These are phyloP conservation scores for Russula emetica DNA, from an alignment of 768 basidiomycete genomes.

Conservation along the genomic window DNA sequence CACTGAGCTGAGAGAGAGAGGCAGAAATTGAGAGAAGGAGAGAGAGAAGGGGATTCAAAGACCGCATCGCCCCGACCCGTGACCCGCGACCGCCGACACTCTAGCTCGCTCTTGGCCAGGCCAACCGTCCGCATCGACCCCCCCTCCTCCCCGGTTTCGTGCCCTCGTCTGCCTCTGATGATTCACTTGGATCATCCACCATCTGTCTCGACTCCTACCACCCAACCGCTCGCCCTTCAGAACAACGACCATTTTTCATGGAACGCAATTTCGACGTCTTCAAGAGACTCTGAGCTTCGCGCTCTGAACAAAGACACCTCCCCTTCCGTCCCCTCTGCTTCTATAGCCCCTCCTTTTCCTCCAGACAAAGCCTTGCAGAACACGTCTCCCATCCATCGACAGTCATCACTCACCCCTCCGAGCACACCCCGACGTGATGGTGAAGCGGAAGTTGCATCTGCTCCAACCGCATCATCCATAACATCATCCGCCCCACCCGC, in stretches of 20 bases:
- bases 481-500: conserved; percentile 21
- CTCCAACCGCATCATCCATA: neutral
- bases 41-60: neutral
- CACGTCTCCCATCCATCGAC: conserved; percentile 18
- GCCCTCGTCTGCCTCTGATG: conserved; percentile 29
- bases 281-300: conserved; percentile 24
- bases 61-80: neutral
- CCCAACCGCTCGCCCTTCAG: conserved; percentile 22
- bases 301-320: conserved; percentile 19
- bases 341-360: conserved; percentile 13
- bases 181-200: conserved; percentile 36
- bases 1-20: neutral
- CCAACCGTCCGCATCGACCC: neutral
- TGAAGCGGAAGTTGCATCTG: conserved; percentile 9
- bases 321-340: conserved; percentile 11
- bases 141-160: conserved; percentile 8
- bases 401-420: conserved; percentile 22
- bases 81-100: neutral
- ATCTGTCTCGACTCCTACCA: conserved; percentile 30
- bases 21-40: neutral
- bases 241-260: conserved; percentile 26
- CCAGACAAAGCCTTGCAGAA: conserved; percentile 14
- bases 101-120: neutral
- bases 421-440: conserved; percentile 23
- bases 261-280: conserved; percentile 11